phyloP scores from a whole-genome alignment of 2,329 filamentous ascomycete genomes.

The Trichoderma guizhouense region DNA sequence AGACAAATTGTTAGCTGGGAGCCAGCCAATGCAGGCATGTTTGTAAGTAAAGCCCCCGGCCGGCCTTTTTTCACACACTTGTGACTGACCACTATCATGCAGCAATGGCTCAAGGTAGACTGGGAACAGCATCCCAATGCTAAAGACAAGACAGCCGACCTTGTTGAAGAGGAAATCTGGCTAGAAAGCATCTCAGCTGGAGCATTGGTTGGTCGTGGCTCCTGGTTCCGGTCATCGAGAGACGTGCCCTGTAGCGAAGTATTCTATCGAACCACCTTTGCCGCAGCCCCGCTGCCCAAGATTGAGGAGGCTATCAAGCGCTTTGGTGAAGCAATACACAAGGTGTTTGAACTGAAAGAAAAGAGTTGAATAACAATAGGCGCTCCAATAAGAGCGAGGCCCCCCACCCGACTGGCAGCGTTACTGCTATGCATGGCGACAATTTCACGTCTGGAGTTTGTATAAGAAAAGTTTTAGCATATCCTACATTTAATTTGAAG shows the following conservation, averaged over 20 bases:
- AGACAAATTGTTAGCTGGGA: background rate
- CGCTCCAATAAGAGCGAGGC: background rate
- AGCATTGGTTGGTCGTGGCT: background rate
- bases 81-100: background rate
- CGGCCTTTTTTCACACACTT: background rate
- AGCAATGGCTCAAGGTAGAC: slow-evolving; percentile 15
- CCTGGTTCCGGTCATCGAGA: slow-evolving; percentile 1
- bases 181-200: slow-evolving; percentile 5
- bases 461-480: background rate
- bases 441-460: background rate
- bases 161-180: slow-evolving; percentile 3
- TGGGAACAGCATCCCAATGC: slow-evolving; percentile 4
- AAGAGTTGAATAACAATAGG: background rate
- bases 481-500: background rate
- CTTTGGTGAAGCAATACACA: background rate
- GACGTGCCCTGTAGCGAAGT: background rate
- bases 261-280: slow-evolving; percentile 11
- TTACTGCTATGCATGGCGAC: background rate
- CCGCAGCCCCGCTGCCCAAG: slow-evolving; percentile 1
- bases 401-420: background rate
- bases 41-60: background rate
- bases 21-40: slow-evolving; percentile 9
- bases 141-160: background rate
- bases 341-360: background rate
- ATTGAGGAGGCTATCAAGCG: slow-evolving; percentile 11